Evolutionary conservation across 2,329 filamentous ascomycete species (phyloP).

Genomic region (Colletotrichum aenigma): DNA sequence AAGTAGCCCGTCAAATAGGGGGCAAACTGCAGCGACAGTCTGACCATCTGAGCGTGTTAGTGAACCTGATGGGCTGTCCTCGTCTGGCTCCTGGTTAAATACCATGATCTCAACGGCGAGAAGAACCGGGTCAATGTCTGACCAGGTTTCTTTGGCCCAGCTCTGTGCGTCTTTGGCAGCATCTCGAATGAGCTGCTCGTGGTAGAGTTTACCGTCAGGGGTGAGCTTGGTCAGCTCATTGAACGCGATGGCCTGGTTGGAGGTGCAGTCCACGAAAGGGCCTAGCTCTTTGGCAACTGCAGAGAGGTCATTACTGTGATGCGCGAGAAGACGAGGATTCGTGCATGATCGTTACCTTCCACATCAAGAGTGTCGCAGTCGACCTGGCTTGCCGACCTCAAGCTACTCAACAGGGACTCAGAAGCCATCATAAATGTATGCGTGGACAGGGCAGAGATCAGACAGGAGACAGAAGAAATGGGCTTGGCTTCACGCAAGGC

Average conservation of each 20-base stretch:
- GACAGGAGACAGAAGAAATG: not conserved
- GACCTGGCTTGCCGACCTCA: conserved; percentile 25
- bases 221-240: conserved; percentile 31
- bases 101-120: conserved; percentile 62
- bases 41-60: conserved; percentile 51
- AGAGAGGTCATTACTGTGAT: conserved; percentile 2
- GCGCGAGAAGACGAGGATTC: not conserved
- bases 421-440: not conserved
- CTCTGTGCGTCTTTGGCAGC: conserved; percentile 27
- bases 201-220: conserved; percentile 25
- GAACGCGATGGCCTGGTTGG: conserved; percentile 39
- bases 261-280: conserved; percentile 40
- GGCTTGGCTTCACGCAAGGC: not conserved
- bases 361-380: conserved; percentile 41
- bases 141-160: conserved; percentile 22
- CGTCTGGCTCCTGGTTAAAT: conserved; percentile 13
- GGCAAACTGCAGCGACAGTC: conserved; percentile 55
- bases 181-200: conserved; percentile 31
- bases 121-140: conserved; percentile 38
- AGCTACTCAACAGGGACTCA: conserved; percentile 12
- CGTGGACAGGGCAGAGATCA: not conserved
- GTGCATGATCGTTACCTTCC: conserved; percentile 26
- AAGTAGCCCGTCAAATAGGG: conserved; percentile 54
- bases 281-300: conserved; percentile 34
- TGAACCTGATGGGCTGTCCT: not conserved